Evolutionary conservation across 169 alveolate genomes (phyloP), one percentile per base, ranked within the genome.

Genomic region (Perkinsus marinus): DNA sequence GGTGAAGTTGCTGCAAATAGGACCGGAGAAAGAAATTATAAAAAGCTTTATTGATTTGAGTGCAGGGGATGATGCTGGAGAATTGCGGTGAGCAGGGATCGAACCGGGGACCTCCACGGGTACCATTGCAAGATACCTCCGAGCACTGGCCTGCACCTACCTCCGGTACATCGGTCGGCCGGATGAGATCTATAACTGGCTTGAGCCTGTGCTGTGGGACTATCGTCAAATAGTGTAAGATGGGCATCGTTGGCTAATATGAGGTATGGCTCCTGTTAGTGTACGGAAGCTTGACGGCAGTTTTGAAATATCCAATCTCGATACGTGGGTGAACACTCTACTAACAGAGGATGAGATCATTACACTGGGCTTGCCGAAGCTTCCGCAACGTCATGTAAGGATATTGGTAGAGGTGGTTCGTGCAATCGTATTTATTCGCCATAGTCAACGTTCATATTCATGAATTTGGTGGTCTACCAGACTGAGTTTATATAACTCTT

Each of bases 1-100:
- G 26, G 92, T 97, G 91, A 97, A 97, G 94, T 68, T 97, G 91
- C 95, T 97, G 90, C 95, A 96, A 92, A 95, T 97, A 26, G 93
- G 95, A 89, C 98, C 98, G 34, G 95, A 95, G 39, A 94, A 93
- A 79, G 98, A 96, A 68, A 96, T 97, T 37, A 92, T 97, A 2
- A 57, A 57, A 30, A 57, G 79, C 34, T 57, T 57, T 30, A 57
- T 57, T 30, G 79, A 57, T 57, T 30, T 57, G 26, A 57, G 79
- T 57, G 79, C 79, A 26, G 79, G 79, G 22, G 79, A 57, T 57
- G 79, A 57, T 26, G 79, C 79, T 16, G 79, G 79, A 57, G 79
- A 57, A 57, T 26, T 57, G 79, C 79, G 79, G 79, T 57, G 79
- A 57, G 79, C 30, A 19, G 79, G 34, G 79, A 26, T 13, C 22